Conservation (phyloP, 345 rosid genomes). For the Pugionium cornutum region DNA sequence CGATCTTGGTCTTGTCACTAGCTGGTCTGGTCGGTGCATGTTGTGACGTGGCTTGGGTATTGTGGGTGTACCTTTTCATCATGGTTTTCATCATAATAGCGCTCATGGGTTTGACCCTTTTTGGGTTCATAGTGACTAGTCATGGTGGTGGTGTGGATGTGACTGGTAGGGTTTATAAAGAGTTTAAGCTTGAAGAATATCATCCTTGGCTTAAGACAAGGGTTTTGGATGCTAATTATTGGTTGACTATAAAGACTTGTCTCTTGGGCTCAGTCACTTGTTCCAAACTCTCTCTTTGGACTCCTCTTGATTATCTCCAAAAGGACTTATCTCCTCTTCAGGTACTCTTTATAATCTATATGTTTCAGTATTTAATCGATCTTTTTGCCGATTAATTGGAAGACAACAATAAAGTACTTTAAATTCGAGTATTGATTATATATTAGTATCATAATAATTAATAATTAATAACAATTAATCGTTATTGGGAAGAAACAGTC, state of each 20-base stretch:
- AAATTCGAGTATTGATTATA: no score
- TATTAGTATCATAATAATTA: no score
- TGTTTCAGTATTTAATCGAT: not conserved
- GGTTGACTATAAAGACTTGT: slow-evolving; percentile 74
- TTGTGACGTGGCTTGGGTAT: slow-evolving; percentile 74
- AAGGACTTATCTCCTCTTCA: slow-evolving; percentile 73
- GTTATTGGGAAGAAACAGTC: slow-evolving; percentile 50
- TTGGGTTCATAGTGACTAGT: slow-evolving; percentile 78
- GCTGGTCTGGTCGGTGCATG: slow-evolving; percentile 96
- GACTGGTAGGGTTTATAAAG: slow-evolving; percentile 68
- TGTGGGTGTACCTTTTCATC: slow-evolving; percentile 85
- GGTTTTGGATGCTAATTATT: slow-evolving; percentile 54
- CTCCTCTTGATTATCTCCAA: slow-evolving; percentile 74
- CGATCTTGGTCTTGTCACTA: slow-evolving; percentile 65
- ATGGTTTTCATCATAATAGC: slow-evolving; percentile 72
- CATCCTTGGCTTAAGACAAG: slow-evolving; percentile 78
- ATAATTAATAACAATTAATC: not conserved
- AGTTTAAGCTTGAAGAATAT: slow-evolving; percentile 68
- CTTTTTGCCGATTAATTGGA: no score
- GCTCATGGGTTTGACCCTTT: slow-evolving; percentile 63
- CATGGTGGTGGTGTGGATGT: slow-evolving; percentile 76
- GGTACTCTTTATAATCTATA: slow-evolving; percentile 41
- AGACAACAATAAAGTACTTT: no score
- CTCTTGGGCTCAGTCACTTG: slow-evolving; percentile 74
- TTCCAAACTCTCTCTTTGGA: slow-evolving; percentile 64